Percentiles rank a stretch among this genome's conserved stretches.
These are phyloP conservation scores for Jackrogersella minutella DNA, from an alignment of 495 filamentous ascomycete genomes.

Conservation along the genomic window DNA sequence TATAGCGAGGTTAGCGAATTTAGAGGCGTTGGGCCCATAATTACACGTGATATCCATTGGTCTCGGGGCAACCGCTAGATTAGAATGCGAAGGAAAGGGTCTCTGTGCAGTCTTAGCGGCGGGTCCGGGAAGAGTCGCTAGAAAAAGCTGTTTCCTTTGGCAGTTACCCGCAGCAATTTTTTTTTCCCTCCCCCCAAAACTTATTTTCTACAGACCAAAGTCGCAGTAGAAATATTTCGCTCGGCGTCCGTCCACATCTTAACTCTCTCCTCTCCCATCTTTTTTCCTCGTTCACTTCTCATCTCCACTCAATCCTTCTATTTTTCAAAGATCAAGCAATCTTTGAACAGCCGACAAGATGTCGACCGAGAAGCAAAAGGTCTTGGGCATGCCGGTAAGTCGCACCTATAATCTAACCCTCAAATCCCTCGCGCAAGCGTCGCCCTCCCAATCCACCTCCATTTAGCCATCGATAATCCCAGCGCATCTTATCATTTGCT, in stretches of 20 bases:
- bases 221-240: slow-evolving; percentile 46
- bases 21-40: slow-evolving; percentile 17
- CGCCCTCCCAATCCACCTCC: slow-evolving; percentile 50
- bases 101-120: slow-evolving; percentile 43
- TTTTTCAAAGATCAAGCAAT: slow-evolving; percentile 53
- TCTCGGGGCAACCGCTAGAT: slow-evolving; percentile 48
- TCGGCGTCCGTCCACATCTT: slow-evolving; percentile 39
- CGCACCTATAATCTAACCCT: slow-evolving; percentile 1
- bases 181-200: slow-evolving; percentile 52
- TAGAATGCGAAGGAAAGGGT: slow-evolving; percentile 52
- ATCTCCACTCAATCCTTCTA: slow-evolving; percentile 58
- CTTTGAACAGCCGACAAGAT: slow-evolving; percentile 66
- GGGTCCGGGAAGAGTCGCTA: slow-evolving; percentile 49
- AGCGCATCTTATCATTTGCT: slow-evolving; percentile 33
- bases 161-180: slow-evolving; percentile 52
- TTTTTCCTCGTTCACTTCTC: slow-evolving; percentile 45
- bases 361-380: slow-evolving; percentile 58
- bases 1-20: slow-evolving; percentile 13
- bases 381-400: slow-evolving; percentile 91
- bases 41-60: slow-evolving; percentile 37
- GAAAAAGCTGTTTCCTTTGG: slow-evolving; percentile 47
- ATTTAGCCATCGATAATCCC: slow-evolving; percentile 22
- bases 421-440: slow-evolving; percentile 47
- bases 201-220: slow-evolving; percentile 41
- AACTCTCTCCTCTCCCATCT: slow-evolving; percentile 46